A percentile compares a stretch with the other conserved stretches of the same genome.
These are phyloP conservation scores for Macrolepiota albuminosa DNA, from an alignment of 768 basidiomycete genomes.

Conservation along the genomic window DNA sequence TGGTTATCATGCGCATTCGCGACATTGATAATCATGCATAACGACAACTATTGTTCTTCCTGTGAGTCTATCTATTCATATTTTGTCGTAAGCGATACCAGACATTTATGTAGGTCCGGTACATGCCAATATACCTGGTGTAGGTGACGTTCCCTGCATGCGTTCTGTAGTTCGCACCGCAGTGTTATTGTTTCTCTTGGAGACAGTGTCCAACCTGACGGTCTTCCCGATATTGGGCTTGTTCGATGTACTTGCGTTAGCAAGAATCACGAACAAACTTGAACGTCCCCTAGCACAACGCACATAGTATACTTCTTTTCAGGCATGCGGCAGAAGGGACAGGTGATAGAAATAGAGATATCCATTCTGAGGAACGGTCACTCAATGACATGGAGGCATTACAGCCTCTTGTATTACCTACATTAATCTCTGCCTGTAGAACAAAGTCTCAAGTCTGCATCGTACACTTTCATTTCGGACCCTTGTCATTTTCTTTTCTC, in stretches of 20 bases:
- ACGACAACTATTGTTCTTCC: too few species aligned
- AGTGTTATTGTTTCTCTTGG: neutral
- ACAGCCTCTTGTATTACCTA: neutral
- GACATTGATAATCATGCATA: too few species aligned
- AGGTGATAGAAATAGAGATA: neutral
- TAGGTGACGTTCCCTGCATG: too few species aligned
- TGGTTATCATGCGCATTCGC: too few species aligned
- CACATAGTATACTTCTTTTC: neutral
- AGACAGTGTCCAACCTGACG: neutral
- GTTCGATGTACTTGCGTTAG: neutral
- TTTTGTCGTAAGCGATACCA: too few species aligned
- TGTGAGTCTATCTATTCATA: too few species aligned
- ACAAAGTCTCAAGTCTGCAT: too few species aligned
- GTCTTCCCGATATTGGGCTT: neutral
- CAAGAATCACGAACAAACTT: neutral
- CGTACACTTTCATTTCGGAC: neutral
- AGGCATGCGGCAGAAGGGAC: neutral
- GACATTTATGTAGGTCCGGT: too few species aligned
- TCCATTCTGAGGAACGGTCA: neutral
- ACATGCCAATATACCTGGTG: too few species aligned
- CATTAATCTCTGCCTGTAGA: too few species aligned
- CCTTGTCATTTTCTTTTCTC: too few species aligned
- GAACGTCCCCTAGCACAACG: neutral
- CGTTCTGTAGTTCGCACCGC: neutral
- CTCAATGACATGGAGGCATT: neutral